Base-by-base conservation (phyloP, 768 basidiomycete species). In the Trametes punicea region DNA sequence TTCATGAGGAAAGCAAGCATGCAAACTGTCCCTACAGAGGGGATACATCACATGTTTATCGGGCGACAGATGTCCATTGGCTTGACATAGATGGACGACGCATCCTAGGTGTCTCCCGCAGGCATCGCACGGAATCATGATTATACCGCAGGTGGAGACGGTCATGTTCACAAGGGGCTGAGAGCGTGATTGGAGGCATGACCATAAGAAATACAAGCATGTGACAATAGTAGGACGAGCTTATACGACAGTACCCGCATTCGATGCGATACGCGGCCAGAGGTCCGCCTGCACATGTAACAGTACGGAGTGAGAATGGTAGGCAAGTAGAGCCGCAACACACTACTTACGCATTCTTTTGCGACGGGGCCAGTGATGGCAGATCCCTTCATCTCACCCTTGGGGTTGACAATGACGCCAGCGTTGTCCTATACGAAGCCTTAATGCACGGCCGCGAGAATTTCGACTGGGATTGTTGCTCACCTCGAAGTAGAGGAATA, bases 361-460 rank as follows among this genome's bases (percentile, higher is more conserved):
- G 96, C 97, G 60, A 99, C 92, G 36, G 93, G 94, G 55, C 93
- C 93, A 31, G 93, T 91, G 70, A 97, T 96, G 58, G 92, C 91
- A 49, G 92, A 95, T 46, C 96, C 96, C 81, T 99, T 99, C 97
- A 99, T 99, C 80, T 99, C 97, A 67, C 96, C 96, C 82, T 98
- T 98, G 69, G 91, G 88, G 80, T 97, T 98, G 67, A 98, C 93
- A 60, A 96, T 96, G 52, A 96, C 94, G 73, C 94, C 93, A 39
- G 93, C 94, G 70, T 95, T 95, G 75, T 96, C 93, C 88, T 88
- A 33, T 6, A 49, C 23, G 21, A 46, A 44, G 6, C 40, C 15
- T 20, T 33, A 26, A 49, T 18, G 13, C 3, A 3, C 2, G 7
- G 23, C n/a, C 13, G 26, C 13, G 3, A 9, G 10, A 16, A 46